Evolutionary conservation across 208 protist species (phyloP), one percentile per base, ranked within the genome.

Genomic region (Trypanosoma scelopori): DNA sequence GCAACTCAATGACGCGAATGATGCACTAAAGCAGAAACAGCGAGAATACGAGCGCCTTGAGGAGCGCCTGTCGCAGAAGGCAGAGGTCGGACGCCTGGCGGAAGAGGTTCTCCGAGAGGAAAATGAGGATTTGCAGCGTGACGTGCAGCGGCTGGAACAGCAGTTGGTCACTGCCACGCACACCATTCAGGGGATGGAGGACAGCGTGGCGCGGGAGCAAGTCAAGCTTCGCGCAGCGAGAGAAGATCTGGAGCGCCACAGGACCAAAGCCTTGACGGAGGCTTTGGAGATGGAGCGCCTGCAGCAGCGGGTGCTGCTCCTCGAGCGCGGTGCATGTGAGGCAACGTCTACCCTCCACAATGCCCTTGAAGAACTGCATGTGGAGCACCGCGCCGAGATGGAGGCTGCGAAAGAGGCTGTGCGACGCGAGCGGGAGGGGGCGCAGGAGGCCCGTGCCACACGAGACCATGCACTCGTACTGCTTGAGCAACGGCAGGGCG

Each of bases 101-200:
- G 76, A 87, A 65, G 65, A 78, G 49, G 60, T 65, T 1, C 75
- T 87, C 55, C 81, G 78, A 16, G 66, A 57, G 11, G 81, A 87
- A 59, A 70, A 81, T 35, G 59, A 60, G 5, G 78, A 84, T 51
- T 67, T 86, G 47, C 84, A 73, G 45, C 47, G 50, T 23, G 77
- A 83, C 22, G 51, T 80, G 20, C 56, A 69, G 12, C 43, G 48
- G 13, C 57, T 89, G 35, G 72, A 83, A 59, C 64, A 66, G 60
- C 58, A 62, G 43, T 69, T 89, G 6, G 53, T 66, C 12, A 45
- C 27, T 18, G 61, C 74, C 28, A 60, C 69, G 51, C 69, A 75
- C 9, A 65, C 70, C 23, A 65, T 59, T 43, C 62, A 65, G 9
- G 22, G 30, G 12, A 69, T 59, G 23, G 83, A 89, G 68, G 69